Evolutionary conservation across 1,284 basidiomycete genomes (phyloP).

Genomic region (Vanrija humicola): DNA sequence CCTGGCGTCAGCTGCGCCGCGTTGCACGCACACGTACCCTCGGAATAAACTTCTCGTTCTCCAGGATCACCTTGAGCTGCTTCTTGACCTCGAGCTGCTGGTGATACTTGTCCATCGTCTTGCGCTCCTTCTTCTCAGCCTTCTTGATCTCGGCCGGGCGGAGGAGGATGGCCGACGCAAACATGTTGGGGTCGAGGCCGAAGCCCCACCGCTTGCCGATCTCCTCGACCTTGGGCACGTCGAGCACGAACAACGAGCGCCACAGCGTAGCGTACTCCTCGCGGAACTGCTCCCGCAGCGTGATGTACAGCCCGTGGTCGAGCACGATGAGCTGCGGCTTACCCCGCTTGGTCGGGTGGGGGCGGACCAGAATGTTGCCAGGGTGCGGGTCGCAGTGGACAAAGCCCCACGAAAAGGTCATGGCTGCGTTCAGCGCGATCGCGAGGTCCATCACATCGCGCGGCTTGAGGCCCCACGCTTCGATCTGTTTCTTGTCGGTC

Average conservation of each 20-base stretch:
- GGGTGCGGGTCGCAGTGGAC: slow-evolving; percentile 63
- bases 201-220: slow-evolving; percentile 74
- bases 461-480: slow-evolving; percentile 49
- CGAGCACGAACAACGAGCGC: slow-evolving; percentile 68
- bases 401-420: slow-evolving; percentile 87
- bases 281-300: slow-evolving; percentile 61
- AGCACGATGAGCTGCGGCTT: slow-evolving; percentile 70
- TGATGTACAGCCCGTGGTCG: slow-evolving; percentile 83
- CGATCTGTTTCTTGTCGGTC: slow-evolving; percentile 58
- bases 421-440: slow-evolving; percentile 66
- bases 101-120: slow-evolving; percentile 45
- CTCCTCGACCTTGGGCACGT: slow-evolving; percentile 60
- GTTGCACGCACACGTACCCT: slow-evolving; percentile 28
- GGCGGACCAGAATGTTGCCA: slow-evolving; percentile 78
- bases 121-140: slow-evolving; percentile 19
- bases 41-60: slow-evolving; percentile 53
- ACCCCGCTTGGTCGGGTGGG: slow-evolving; percentile 58
- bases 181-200: slow-evolving; percentile 64
- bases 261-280: slow-evolving; percentile 73
- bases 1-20: slow-evolving; percentile 50
- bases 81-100: slow-evolving; percentile 52
- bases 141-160: slow-evolving; percentile 44
- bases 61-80: slow-evolving; percentile 51
- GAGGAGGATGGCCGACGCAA: slow-evolving; percentile 48
- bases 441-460: slow-evolving; percentile 53